Evolutionary conservation across 1,284 basidiomycete species (phyloP), one percentile per base, ranked within the genome.

Genomic region (Marasmius tenuissimus): DNA sequence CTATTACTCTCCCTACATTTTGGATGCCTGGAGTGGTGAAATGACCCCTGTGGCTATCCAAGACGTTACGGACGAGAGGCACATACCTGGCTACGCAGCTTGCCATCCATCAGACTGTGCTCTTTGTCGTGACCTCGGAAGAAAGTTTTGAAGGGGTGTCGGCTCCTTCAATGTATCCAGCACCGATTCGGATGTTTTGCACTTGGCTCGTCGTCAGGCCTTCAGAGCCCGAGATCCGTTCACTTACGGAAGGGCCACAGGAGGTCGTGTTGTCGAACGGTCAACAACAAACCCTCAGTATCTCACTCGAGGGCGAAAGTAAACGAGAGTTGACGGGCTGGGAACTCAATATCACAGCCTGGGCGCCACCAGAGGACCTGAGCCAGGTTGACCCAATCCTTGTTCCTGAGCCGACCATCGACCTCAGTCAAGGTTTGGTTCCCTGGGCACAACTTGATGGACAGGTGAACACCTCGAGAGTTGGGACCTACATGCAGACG

Each of bases 381-480:
- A 67, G 61, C 55, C 40, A 63, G 10, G 14, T 38, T 16, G 42
- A 12, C 33, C 49, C 58, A 7, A 35, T 60, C 3, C 58, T 67
- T 39, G 61, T 65, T 16, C 40, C 59, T 12, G 59, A 66, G 37
- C 60, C 63, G 5, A n/a, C 58, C 8, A 57, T 66, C 52, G 60
- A 65, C 40, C 65, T 66, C 33, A 66, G 60, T 8, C 57, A 60
- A 39, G 65, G 65, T 4, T 58, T 66, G 27, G 63, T 66, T 37
- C 62, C 63, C 34, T 66, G 65, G 65, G 57, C 57, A 34, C 18
- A 51, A 8, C 63, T 64, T 37, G 51, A 40, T 37, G 63, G 61
- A 1, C 57, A 61, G 16, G 40, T 11, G 6, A 63, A 64, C 34
- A 61, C 62, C 33, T 64, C 63, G 5, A 61, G 65, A 9, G 61